A percentile compares a stretch with the other conserved stretches of the same genome.
Evolutionary conservation across 148 eudicot species (phyloP).

Genomic region (Bassia scoparia): DNA sequence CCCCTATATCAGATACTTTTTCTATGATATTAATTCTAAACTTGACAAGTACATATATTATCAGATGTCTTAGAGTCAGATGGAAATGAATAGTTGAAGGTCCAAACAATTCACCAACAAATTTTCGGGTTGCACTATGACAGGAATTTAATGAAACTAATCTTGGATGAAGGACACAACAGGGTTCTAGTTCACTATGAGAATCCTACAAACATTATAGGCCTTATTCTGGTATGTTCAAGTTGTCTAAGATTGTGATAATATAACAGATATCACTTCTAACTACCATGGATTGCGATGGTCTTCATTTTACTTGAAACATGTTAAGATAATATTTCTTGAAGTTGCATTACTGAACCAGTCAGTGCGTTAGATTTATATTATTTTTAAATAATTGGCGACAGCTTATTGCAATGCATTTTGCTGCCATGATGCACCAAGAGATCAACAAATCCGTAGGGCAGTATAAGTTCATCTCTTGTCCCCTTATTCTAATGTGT

Average conservation of each 20-base stretch:
- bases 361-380: background rate
- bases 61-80: no score
- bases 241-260: background rate
- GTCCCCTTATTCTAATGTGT: background rate
- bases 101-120: background rate
- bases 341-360: background rate
- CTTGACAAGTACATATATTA: constrained; percentile 34
- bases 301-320: background rate
- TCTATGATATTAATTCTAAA: constrained; percentile 48
- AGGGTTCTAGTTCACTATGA: constrained; percentile 53
- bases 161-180: constrained; percentile 51
- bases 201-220: constrained; percentile 46
- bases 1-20: constrained; percentile 44
- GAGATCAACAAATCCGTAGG: background rate
- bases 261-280: background rate
- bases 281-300: background rate
- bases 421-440: background rate
- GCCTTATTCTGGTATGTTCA: constrained; percentile 45
- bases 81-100: background rate
- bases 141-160: constrained; percentile 43
- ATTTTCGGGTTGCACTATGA: constrained; percentile 3
- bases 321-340: background rate
- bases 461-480: background rate
- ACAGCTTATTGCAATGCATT: background rate
- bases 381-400: no score